Evolutionary conservation across 2,329 filamentous ascomycete genomes (phyloP).

Genomic region (Penicillium occitanis): DNA sequence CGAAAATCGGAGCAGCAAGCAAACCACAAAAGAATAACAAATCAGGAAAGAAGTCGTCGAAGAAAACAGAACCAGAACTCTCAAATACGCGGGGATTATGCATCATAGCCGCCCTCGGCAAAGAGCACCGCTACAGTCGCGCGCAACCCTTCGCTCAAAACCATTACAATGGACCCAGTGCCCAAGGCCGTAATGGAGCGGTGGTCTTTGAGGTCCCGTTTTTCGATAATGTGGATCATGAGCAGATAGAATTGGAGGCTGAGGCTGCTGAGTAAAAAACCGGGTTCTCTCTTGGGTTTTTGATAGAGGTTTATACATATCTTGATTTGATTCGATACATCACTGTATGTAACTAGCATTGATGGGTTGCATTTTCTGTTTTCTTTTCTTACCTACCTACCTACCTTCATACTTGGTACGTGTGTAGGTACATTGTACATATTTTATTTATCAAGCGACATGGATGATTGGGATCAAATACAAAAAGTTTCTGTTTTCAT

Average conservation of each 20-base stretch:
- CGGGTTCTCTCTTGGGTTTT: background rate
- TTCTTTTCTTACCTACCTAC: conserved; percentile 5
- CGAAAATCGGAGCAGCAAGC: conserved; percentile 15
- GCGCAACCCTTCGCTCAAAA: conserved; percentile 62
- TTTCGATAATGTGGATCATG: conserved; percentile 24
- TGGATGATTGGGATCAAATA: conserved; percentile 17
- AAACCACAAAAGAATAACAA: conserved; percentile 23
- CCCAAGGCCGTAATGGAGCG: conserved; percentile 72
- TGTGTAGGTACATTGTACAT: conserved; percentile 6
- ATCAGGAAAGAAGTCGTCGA: conserved; percentile 18
- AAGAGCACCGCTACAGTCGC: conserved; percentile 78
- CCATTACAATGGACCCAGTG: conserved; percentile 33
- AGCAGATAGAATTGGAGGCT: conserved; percentile 16
- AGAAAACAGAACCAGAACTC: background rate
- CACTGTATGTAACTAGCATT: background rate
- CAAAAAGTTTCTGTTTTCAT: conserved; percentile 17
- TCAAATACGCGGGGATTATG: conserved; percentile 62
- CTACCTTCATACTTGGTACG: background rate
- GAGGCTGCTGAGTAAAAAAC: background rate
- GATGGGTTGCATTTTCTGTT: background rate
- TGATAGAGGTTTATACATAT: background rate
- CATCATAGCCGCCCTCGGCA: conserved; percentile 81
- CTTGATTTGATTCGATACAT: background rate
- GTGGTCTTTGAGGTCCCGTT: conserved; percentile 79
- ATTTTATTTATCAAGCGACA: conserved; percentile 1